Evolutionary conservation across 2,329 filamentous ascomycete genomes (phyloP), one percentile per base, ranked within the genome.

Genomic region (Claviceps sp.): DNA sequence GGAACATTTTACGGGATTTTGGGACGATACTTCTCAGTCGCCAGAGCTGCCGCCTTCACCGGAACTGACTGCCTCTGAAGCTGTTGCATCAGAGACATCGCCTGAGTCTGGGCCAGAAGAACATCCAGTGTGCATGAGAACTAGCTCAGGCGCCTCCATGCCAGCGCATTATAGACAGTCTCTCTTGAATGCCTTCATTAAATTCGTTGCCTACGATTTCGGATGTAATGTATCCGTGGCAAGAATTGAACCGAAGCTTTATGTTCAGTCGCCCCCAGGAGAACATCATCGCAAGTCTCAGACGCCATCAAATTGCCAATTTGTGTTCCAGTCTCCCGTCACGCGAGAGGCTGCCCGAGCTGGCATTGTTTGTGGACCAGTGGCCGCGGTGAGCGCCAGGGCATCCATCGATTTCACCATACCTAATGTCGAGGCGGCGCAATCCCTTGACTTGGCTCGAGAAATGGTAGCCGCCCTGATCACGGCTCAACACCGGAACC

Each of bases 121-220:
- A 24, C 52, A 47, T 6, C 50, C 55, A 7, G 26, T 41, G 40
- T 54, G 59, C 20, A 52, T 56, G 26, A 75, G 79, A 44, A 76
- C 72, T 2, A 69, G 69, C 11, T 60, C 71, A 2, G 80, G 81
- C 9, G 63, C 67, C n/a, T 67, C 73, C 47, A 81, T 82, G 72
- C 80, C 80, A 1, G 61, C 73, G 6, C 78, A 82, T 48, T 75
- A 72, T 58, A 76, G 81, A 34, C 74, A 79, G 51, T 72, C 72
- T 51, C 68, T 83, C n/a, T 57, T 81, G 13, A 71, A 74, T 2
- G 73, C 79, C 38, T 83, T 84, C 52, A 63, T 84, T 52, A 84
- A 84, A 62, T 72, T 84, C 4, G 73, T 84, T 16, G 74, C 79
- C 18, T 84, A 84, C 59, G 79, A 84, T 56, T 84, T 83, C 63